Conservation (phyloP, 768 basidiomycete species). For the Lactarius sanguifluus region DNA sequence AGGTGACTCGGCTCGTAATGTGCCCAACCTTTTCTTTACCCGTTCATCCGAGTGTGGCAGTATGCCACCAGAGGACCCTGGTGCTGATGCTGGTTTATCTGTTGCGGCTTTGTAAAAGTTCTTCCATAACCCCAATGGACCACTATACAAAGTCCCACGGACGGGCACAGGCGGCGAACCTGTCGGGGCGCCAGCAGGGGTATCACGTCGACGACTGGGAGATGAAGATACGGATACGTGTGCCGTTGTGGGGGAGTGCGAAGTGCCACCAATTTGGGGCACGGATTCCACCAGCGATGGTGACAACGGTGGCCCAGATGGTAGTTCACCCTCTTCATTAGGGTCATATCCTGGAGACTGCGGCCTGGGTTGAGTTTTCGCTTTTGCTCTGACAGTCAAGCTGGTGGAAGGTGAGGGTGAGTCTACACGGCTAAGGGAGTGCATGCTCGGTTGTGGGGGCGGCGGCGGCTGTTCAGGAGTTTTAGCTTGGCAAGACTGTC, state of each 20-base stretch:
- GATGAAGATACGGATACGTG: slow-evolving; percentile 7
- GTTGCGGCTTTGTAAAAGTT: slow-evolving; percentile 16
- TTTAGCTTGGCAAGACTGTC: background rate
- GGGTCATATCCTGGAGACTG: background rate
- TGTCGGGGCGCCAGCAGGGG: background rate
- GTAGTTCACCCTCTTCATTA: background rate
- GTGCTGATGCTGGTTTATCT: background rate
- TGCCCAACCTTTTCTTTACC: background rate
- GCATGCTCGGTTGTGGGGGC: background rate
- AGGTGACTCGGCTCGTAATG: background rate
- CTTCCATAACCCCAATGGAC: slow-evolving; percentile 23
- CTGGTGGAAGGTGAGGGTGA: background rate
- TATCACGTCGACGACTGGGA: slow-evolving; percentile 2
- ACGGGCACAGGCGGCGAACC: slow-evolving; percentile 4
- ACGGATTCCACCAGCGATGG: background rate
- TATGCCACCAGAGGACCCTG: background rate
- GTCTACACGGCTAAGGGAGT: background rate
- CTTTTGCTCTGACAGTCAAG: background rate
- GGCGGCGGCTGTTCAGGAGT: background rate
- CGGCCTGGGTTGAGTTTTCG: background rate
- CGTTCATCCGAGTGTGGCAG: background rate
- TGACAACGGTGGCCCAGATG: background rate
- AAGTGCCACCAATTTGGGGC: background rate
- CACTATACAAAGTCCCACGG: slow-evolving; percentile 24
- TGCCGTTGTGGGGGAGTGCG: background rate